These are phyloP conservation scores for Pouteria campechiana DNA, from an alignment of 179 eudicot species.

Conservation along the genomic window DNA sequence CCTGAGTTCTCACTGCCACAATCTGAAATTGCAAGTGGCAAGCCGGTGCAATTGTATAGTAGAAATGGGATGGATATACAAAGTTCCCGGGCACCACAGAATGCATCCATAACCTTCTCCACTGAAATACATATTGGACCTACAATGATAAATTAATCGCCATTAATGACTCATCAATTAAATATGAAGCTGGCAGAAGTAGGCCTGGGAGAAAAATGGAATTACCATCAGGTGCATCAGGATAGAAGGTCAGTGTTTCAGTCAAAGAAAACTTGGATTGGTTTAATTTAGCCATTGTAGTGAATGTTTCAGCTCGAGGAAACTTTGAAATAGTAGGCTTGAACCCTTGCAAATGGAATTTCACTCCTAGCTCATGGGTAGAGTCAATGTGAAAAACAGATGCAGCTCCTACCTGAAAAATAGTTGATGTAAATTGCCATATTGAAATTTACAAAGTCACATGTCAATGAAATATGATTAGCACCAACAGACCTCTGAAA, in stretches of 20 bases:
- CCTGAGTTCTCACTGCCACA: constrained; percentile 43
- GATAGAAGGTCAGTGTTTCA: constrained; percentile 47
- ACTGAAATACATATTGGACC: constrained; percentile 60
- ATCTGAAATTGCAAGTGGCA: constrained; percentile 46
- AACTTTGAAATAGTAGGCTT: constrained; percentile 55
- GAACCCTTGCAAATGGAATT: constrained; percentile 52
- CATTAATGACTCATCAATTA: background rate
- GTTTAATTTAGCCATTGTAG: constrained; percentile 57
- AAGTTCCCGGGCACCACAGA: constrained; percentile 90
- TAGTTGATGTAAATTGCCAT: no score
- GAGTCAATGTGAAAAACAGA: constrained; percentile 84
- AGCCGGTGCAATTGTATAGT: constrained; percentile 80
- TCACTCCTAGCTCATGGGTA: constrained; percentile 75
- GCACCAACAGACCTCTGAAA: constrained; percentile 51
- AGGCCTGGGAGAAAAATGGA: background rate
- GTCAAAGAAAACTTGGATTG: constrained; percentile 62
- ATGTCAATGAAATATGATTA: background rate
- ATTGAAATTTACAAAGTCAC: background rate
- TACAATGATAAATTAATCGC: constrained; percentile 14
- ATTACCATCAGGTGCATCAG: constrained; percentile 49
- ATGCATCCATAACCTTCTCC: constrained; percentile 81
- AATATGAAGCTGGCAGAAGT: background rate
- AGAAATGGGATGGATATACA: constrained; percentile 75
- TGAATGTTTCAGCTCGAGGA: constrained; percentile 83
- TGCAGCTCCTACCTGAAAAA: constrained; percentile 76